Evolutionary conservation across 208 protist genomes (phyloP), one percentile per base, ranked within the genome.

Genomic region (Leishmania turanica): DNA sequence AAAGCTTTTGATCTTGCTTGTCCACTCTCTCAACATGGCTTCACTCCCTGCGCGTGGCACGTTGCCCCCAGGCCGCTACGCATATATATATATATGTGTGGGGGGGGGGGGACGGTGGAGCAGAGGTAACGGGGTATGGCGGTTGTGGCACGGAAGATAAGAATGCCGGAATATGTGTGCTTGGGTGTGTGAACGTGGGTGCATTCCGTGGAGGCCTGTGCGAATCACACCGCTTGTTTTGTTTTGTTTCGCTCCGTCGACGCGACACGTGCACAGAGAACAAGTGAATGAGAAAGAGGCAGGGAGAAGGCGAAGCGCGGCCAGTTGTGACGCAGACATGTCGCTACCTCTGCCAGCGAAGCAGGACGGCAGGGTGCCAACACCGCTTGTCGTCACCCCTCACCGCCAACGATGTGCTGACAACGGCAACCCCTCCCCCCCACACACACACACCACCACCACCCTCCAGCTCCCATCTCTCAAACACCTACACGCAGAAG

Each of bases 1-100:
- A 40, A 97, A 87, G 53, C 92, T 89, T 75, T 93, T 97, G 17
- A 97, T 79, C 72, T 92, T 92, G 51, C 88, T 83, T n/a, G 87
- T 90, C 58, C 92, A 89, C 34, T 87, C 89, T 34, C 69, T 91
- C 89, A 89, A 94, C 86, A 95, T 92, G 56, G 19, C 37, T 47
- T 17, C 56, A 77, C 42, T 58, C 53, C 31, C 49, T 45, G 53
- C 51, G 21, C 9, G 34, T 75, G 31, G 42, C 78, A 45, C 40
- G 8, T 31, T 47, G 3, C 42, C 13, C 75, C 62, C 19, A 7
- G 27, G 53, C 42, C 53, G 4, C 31, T 40, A 56, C 42, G 37
- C 53, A 47, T 64, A 47, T 47, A 60, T 77, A 13, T 77, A 27
- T 77, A 27, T 64, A 27, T 45, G 4, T 42, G 3, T 1, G 40